Percentiles rank a stretch among this genome's conserved stretches.
phyloP scores from a whole-genome alignment of 306 rosid genomes.

The Hylodesmum podocarpum region DNA sequence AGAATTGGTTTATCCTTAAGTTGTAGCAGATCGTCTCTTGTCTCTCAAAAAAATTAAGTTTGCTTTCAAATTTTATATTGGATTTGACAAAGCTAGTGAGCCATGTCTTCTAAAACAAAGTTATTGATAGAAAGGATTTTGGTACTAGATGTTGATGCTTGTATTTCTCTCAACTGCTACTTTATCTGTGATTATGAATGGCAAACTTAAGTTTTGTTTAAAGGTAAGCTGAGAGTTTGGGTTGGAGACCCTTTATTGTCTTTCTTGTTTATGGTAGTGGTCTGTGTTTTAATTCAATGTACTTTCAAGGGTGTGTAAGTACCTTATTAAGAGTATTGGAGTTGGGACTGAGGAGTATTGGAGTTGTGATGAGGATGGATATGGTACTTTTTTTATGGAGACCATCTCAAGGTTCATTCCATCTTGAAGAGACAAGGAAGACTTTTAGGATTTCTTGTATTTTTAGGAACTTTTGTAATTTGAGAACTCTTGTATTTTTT shows the following conservation, averaged over 20 bases:
- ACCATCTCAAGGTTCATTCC: too few species aligned
- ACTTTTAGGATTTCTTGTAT: too few species aligned
- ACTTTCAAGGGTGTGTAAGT: neutral
- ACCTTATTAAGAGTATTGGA: neutral
- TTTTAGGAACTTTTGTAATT: too few species aligned
- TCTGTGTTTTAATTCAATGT: neutral
- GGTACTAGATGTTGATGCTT: neutral
- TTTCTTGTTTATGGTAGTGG: neutral
- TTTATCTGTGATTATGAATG: neutral
- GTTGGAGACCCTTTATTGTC: neutral
- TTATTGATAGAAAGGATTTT: conserved; percentile 7
- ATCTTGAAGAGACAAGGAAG: too few species aligned
- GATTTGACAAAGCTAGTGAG: neutral
- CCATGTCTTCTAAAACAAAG: neutral
- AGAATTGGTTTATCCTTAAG: neutral
- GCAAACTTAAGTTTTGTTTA: neutral
- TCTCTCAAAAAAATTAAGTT: neutral
- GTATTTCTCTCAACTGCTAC: neutral
- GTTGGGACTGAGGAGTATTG: neutral
- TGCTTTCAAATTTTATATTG: neutral
- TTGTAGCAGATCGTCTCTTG: neutral
- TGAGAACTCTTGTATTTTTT: too few species aligned
- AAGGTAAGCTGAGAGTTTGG: neutral
- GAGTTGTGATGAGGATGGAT: neutral
- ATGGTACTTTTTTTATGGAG: neutral